Evolutionary conservation across 805 yeast species (phyloP).

Genomic region (Metschnikowia proteae): DNA sequence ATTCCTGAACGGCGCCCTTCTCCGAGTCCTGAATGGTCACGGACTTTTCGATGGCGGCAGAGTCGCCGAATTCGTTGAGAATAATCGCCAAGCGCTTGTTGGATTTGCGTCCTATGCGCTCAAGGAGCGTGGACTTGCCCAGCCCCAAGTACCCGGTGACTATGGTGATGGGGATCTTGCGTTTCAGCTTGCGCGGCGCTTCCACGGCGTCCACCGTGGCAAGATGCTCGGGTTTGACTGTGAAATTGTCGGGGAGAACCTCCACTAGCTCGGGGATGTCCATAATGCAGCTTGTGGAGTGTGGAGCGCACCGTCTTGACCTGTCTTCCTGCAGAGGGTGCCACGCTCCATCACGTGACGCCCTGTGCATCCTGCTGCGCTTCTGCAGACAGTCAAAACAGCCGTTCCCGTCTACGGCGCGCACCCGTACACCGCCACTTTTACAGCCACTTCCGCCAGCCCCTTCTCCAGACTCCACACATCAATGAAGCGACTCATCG

Average conservation of each 20-base stretch:
- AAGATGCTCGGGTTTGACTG: constrained; percentile 14
- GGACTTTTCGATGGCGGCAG: constrained; percentile 84
- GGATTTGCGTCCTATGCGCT: constrained; percentile 66
- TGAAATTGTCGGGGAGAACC: constrained; percentile 21
- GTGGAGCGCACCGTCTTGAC: background rate
- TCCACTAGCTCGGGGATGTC: constrained; percentile 37
- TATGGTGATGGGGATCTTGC: constrained; percentile 82
- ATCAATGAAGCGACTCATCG: constrained; percentile 12
- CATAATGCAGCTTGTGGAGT: constrained; percentile 1
- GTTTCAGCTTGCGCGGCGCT: background rate
- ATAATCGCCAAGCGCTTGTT: constrained; percentile 81
- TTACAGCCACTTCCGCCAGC: too few species aligned
- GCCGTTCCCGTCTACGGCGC: background rate
- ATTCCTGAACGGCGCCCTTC: constrained; percentile 66
- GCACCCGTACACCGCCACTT: constrained; percentile 2
- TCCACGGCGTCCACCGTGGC: constrained; percentile 8
- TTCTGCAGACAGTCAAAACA: too few species aligned
- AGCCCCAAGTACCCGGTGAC: constrained; percentile 94
- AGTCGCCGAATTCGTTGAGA: constrained; percentile 87
- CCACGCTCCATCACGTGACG: too few species aligned
- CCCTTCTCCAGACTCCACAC: too few species aligned
- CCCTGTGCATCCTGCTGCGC: too few species aligned
- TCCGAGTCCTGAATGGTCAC: constrained; percentile 61
- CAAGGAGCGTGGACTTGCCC: constrained; percentile 86
- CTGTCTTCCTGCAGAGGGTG: too few species aligned